Base-by-base conservation (phyloP, 2,329 filamentous ascomycete genomes). In the Phaeosphaeriaceae sp. region DNA sequence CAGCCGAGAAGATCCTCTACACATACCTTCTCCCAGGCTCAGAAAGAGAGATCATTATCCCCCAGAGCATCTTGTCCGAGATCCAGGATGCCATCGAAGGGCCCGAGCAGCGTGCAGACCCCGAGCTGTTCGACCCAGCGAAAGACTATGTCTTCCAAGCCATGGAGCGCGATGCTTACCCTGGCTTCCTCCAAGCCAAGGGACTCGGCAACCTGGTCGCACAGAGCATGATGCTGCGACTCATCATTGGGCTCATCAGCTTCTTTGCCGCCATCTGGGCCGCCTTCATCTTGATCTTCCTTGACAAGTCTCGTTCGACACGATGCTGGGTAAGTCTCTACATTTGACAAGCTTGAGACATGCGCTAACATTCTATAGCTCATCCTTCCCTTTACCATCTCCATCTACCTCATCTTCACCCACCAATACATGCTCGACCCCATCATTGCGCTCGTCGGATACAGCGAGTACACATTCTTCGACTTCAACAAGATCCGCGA, bases 91-190 rank as follows among this genome's bases (percentile, higher is more conserved):
- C 92, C 15, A 96, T 99, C 62, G 95, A 99, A 79, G 90, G 94
- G 67, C 68, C 70, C 0, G 89, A 92, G 64, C 92, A 92, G 47
- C 89, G 95, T 68, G 95, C 98, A 71, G 95, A 99, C 74, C 95
- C 95, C 0, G 95, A 99, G 77, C 91, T 99, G 13, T 99, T 99
- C 71, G 95, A 98, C 75, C 89, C 92, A 20, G 95, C 95, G 54
- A 99, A 99, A 82, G 95, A 99, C 81, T 99, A 98, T 76, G 95
- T 98, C 62, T 99, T 98, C 78, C 96, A 99, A 80, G 96, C 96
- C 33, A 99, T 99, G 95, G 96, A 99, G 80, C 88, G 96, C 55
- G 95, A 99, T 80, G 95, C 96, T n/a, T 99, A 97, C 76, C 95
- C 96, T 0, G 94, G 94, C 1, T 99, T 99, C 79, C 84, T 99